These are phyloP conservation scores for Candida qinlingensis DNA, from an alignment of 805 yeast species.

Conservation along the genomic window DNA sequence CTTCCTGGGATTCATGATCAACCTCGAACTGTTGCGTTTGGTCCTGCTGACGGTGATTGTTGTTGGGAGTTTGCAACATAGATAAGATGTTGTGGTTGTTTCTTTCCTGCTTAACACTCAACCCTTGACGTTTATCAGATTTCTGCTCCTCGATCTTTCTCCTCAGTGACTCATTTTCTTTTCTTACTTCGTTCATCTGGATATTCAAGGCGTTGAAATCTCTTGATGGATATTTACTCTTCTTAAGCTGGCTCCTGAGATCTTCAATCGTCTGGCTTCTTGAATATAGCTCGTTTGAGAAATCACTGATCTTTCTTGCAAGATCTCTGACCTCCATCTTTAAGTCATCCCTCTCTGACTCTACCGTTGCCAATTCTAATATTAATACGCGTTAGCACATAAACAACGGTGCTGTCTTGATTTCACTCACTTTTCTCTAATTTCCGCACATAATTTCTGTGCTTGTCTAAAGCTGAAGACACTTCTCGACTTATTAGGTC, in stretches of 20 bases:
- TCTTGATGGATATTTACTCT: not conserved
- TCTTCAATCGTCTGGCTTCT: not conserved
- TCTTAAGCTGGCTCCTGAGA: not conserved
- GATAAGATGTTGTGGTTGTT: slow-evolving; percentile 2
- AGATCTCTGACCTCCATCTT: not conserved
- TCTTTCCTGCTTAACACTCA: not conserved
- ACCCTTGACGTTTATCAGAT: not conserved
- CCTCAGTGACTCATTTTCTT: slow-evolving; percentile 1
- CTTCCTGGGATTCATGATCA: not conserved
- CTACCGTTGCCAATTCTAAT: not conserved
- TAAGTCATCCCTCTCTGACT: not conserved
- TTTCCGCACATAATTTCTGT: not conserved
- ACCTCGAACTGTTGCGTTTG: not conserved
- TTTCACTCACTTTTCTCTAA: slow-evolving; percentile 4
- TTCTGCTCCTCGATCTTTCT: not conserved
- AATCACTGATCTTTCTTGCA: not conserved
- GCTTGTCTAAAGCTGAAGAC: not conserved
- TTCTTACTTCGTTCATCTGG: slow-evolving; percentile 1
- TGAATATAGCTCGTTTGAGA: not conserved
- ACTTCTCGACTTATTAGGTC: not conserved
- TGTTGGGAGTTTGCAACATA: slow-evolving; percentile 1
- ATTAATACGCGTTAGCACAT: not conserved
- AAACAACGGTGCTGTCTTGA: not conserved
- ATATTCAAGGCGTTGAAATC: slow-evolving; percentile 8
- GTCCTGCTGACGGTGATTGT: not conserved